Evolutionary conservation across 2,329 filamentous ascomycete genomes (phyloP), one percentile per base, ranked within the genome.

Genomic region (Sclerotinia nivalis): DNA sequence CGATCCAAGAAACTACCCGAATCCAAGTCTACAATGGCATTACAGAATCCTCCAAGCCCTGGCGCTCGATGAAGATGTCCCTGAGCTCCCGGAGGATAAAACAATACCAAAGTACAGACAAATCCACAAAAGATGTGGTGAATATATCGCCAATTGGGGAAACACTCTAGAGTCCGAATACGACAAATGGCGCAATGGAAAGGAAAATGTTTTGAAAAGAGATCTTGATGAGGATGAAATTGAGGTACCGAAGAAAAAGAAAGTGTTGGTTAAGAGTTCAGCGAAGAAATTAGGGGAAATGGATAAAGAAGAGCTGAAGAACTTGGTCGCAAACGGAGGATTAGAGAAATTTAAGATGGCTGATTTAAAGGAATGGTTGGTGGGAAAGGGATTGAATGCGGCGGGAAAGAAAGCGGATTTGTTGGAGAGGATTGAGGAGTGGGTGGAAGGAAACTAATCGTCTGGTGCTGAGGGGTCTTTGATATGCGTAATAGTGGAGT

Each of bases 1-100:
- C 77, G 91, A 97, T 74, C 94, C 95, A 1, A 83, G 84, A 1
- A 96, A 91, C 77, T 98, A 97, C 76, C 93, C 96, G 0, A 99
- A 99, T 72, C 93, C 94, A 13, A 87, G 92, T 12, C 84, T 99
- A 34, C 96, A 99, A 81, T 99, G 95, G 94, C 96, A 98, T 82
- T 99, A 98, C 83, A 90, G 89, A 72, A 97, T 99, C 59, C 83
- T 99, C 0, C 96, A 99, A 80, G 91, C 92, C 9, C 85, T 97
- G 70, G 96, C 96, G 0, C 84, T 99, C 0, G 94, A 97, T 49
- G 96, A 99, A 78, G 94, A 97, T 74, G 82, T 97, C 1, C 94
- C 94, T 59, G 84, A 87, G 2, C 86, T 90, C 64, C 81, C 81
- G 1, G 84, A 87, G 20, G 96, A 99, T 77, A 89, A 91, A 73